Base-by-base conservation (phyloP, 495 filamentous ascomycete genomes). In the Daldinia concentrica region DNA sequence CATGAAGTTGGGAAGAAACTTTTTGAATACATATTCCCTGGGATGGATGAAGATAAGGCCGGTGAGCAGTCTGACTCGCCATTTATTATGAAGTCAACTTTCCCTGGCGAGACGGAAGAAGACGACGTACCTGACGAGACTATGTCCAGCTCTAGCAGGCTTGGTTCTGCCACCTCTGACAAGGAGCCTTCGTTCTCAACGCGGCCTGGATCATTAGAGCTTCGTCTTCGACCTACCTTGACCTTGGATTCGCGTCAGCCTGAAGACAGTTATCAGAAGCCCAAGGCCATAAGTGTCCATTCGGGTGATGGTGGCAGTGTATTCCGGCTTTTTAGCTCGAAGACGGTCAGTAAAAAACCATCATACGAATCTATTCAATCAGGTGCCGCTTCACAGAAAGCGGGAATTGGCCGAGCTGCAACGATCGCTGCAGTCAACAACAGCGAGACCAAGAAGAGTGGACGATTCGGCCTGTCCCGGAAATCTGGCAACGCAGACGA, bases 11-110 rank as follows among this genome's bases (percentile, higher is more conserved):
- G 94, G 9, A 94, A 96, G 77, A 94, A 90, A 77, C 85, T 99
- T 19, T 98, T 98, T 74, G 95, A 98, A 79, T 99, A 99, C 81
- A 92, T 98, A 67, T 99, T 99, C 81, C 95, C 95, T 0, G 92
- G 91, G 34, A 79, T 83, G 17, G 81, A 84, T 24, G 64, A 54
- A 22, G 78, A 77, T 64, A 84, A 59, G 81, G 82, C 48, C 9
- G 71, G 3, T 82, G 83, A 67, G 63, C 88, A 89, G 74, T 87
- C 89, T 51, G 87, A 89, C 17, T 93, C 91, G 29, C 92, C 95
- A 5, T 92, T 95, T 78, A 88, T 94, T 79, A 85, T 94, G 72
- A 95, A 92, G 77, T 88, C 95, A 52, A 90, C 91, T 74, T 82
- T 89, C 62, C 85, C 90, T 0, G 87, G 85, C 0, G 89, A 91